These are phyloP conservation scores for Helenozyma baotianmanensis DNA, from an alignment of 805 yeast species.

Conservation along the genomic window DNA sequence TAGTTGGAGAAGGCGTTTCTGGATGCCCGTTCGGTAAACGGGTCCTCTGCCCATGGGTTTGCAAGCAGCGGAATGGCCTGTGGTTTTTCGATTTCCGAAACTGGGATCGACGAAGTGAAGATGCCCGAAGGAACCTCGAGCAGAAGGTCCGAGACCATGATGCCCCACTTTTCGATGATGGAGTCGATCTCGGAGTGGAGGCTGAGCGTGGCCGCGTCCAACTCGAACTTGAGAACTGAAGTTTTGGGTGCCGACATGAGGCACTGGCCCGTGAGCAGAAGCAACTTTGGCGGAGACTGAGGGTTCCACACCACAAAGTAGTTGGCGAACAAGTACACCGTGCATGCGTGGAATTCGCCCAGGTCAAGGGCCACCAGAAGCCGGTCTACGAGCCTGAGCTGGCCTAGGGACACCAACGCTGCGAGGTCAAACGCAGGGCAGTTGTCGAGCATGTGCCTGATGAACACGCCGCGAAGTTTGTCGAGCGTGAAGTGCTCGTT, in stretches of 20 bases:
- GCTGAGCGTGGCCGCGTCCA: conserved; percentile 13
- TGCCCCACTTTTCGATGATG: conserved; percentile 43
- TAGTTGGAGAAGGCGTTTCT: too few species aligned
- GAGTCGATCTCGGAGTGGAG: conserved; percentile 25
- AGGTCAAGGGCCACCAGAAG: conserved; percentile 21
- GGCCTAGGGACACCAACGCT: conserved; percentile 28
- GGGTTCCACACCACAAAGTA: conserved; percentile 25
- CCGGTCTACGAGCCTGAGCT: conserved; percentile 32
- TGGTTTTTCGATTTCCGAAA: too few species aligned
- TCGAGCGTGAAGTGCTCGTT: conserved; percentile 22
- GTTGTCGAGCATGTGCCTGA: conserved; percentile 23
- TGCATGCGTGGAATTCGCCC: conserved; percentile 4
- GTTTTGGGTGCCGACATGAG: conserved; percentile 19
- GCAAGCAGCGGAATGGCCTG: too few species aligned
- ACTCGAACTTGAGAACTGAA: conserved; percentile 20
- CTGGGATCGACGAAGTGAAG: conserved; percentile 29
- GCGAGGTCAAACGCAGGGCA: conserved; percentile 22
- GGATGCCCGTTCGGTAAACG: too few species aligned
- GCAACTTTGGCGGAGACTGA: conserved; percentile 6
- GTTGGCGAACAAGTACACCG: conserved; percentile 32
- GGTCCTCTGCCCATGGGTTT: too few species aligned
- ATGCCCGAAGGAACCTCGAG: conserved; percentile 31
- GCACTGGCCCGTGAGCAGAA: conserved; percentile 8
- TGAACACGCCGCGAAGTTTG: conserved; percentile 23
- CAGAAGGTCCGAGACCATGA: conserved; percentile 31